Conservation (phyloP, 2,329 filamentous ascomycete species). For the Sarocladiaceae sp. region DNA sequence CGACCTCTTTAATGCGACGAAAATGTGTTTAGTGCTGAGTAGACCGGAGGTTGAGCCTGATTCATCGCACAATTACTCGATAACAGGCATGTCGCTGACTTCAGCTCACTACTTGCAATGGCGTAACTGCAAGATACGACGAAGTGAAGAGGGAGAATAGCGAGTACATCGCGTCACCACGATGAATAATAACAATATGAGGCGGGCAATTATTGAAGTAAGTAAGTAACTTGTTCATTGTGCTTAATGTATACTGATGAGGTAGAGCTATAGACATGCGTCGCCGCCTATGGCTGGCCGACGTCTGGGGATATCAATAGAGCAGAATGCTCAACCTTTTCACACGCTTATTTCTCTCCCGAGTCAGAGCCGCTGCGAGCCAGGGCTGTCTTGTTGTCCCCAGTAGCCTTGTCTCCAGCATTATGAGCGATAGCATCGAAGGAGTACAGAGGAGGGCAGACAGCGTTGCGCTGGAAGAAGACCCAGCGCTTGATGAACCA, state of each 20-base stretch:
- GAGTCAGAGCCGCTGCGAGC: not conserved
- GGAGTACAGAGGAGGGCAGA: conserved; percentile 10
- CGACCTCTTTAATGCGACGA: too few species aligned
- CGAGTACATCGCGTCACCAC: too few species aligned
- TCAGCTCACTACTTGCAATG: too few species aligned
- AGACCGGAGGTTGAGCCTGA: too few species aligned
- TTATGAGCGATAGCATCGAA: conserved; percentile 8
- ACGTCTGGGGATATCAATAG: conserved; percentile 1
- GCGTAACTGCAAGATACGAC: too few species aligned
- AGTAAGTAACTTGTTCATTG: conserved; percentile 5
- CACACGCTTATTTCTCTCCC: conserved; percentile 2
- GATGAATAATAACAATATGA: too few species aligned
- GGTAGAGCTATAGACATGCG: conserved; percentile 1
- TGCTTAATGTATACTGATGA: not conserved
- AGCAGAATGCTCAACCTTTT: not conserved
- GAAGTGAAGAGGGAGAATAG: too few species aligned
- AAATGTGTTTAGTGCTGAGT: too few species aligned
- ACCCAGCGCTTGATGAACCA: conserved; percentile 12
- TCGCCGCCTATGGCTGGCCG: not conserved
- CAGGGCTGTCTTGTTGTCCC: not conserved
- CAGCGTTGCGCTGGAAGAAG: conserved; percentile 8
- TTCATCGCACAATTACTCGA: too few species aligned
- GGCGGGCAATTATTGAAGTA: too few species aligned
- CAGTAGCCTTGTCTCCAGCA: not conserved
- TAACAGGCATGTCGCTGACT: too few species aligned